Base-by-base conservation (phyloP, 2,329 filamentous ascomycete species). In the Colletotrichum tamarilloi region DNA sequence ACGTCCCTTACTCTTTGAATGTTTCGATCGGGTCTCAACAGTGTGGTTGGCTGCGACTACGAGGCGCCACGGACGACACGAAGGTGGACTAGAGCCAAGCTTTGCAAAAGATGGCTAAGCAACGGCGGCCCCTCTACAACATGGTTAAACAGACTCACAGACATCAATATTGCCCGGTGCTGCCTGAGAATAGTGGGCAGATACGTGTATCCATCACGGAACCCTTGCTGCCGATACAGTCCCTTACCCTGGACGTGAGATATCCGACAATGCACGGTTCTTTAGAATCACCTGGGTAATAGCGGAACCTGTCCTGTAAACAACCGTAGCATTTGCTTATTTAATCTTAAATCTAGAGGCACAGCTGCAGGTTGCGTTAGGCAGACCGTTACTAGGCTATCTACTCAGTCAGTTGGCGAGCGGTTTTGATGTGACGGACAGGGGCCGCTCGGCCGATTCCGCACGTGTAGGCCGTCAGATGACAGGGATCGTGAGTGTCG, bases 161-260 rank as follows among this genome's bases (percentile, higher is more conserved):
- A 4, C 32, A 35, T 49, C 56, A n/a, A 52, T 67, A 32, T 38
- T 52, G 38, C 24, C n/a, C 30, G 8, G 19, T 73, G 70, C 66
- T 73, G 70, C 66, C 70, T 73, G 32, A 38, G 26, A 56, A 55
- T 28, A 65, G 67, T 73, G 60, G 67, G 60, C 67, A 53, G 46
- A 30, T 56, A 19, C 6, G 38, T 19, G 38, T 42, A n/a, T 4
- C 16, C 35, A 68, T 63, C 35, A 30, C 24, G 22, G 59, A 22
- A 59, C 46, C 66, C 66, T 49, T 56, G 55, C n/a, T 38, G 30
- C 32, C 46, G 14, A 11, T 28, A 32, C 35, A 16, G 38, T 30
- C 32, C 65, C 58, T 38, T 52, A 19, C 22, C 46, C 30, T 67
- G 28, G 19, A 22, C 22, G n/a, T 24, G 14, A 26, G 46, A 55